Conservation (phyloP, 2,329 filamentous ascomycete genomes). For the Teratosphaeria destructans region DNA sequence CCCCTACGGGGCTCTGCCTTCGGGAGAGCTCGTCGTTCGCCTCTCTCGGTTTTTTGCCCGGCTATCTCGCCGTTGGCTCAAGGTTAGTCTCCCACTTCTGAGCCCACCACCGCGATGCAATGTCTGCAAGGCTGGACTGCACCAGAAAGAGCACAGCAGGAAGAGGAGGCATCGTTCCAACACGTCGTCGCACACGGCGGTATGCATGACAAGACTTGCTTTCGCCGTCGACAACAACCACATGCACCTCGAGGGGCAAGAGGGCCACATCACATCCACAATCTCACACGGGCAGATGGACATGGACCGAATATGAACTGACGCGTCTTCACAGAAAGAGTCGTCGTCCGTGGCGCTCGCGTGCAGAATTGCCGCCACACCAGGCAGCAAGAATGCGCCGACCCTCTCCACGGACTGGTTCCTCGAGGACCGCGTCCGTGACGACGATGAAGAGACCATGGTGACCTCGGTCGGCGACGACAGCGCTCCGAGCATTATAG, state of each 20-base stretch:
- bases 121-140: neutral
- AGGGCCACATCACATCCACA: neutral
- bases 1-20: neutral
- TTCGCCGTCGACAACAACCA: neutral
- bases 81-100: neutral
- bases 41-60: neutral
- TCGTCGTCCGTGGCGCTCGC: neutral
- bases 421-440: neutral
- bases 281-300: neutral
- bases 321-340: neutral
- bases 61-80: neutral
- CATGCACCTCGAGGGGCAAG: neutral
- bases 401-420: neutral
- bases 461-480: slow-evolving; percentile 1
- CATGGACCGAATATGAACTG: neutral
- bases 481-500: slow-evolving; percentile 2
- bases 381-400: neutral
- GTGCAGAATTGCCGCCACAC: neutral
- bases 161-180: neutral
- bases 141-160: neutral
- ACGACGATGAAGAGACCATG: slow-evolving; percentile 4
- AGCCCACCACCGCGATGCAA: neutral
- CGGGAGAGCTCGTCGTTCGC: neutral
- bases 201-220: neutral
- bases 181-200: neutral